Conservation (phyloP, 306 rosid genomes). For the Oxytropis ochrocephala region DNA sequence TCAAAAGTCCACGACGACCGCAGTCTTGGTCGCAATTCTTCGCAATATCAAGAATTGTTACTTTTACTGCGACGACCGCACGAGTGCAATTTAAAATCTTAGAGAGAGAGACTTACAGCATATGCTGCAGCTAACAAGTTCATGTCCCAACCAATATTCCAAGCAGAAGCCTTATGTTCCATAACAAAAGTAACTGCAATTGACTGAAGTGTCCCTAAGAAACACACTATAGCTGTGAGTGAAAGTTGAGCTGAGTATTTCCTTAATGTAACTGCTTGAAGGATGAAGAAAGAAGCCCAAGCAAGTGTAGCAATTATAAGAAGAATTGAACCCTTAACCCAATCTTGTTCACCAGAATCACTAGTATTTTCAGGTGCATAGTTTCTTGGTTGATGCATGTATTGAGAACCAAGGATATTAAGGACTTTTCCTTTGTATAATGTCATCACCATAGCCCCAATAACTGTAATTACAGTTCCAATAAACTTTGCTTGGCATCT, state of each 20-base stretch:
- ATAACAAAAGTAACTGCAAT: conserved; percentile 61
- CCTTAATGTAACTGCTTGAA: conserved; percentile 71
- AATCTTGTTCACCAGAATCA: conserved; percentile 43
- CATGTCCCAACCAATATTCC: conserved; percentile 91
- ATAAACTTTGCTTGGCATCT: conserved; percentile 66
- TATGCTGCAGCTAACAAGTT: conserved; percentile 91
- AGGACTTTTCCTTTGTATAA: conserved; percentile 80
- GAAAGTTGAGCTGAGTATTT: conserved; percentile 81
- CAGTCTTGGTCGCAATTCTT: too few species aligned
- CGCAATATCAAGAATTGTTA: too few species aligned
- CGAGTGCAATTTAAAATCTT: not conserved
- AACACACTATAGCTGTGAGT: conserved; percentile 77
- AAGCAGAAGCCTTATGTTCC: conserved; percentile 59
- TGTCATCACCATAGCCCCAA: conserved; percentile 95
- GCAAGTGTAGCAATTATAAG: conserved; percentile 74
- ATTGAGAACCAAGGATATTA: conserved; percentile 43
- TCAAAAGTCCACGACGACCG: too few species aligned
- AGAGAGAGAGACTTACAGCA: conserved; percentile 42
- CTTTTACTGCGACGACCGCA: too few species aligned
- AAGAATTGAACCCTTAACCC: conserved; percentile 77
- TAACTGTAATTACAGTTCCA: conserved; percentile 73
- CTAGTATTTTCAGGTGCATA: conserved; percentile 14
- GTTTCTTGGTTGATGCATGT: conserved; percentile 35
- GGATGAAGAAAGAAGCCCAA: conserved; percentile 92
- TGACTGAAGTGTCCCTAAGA: conserved; percentile 72